Base-by-base conservation (phyloP, 805 yeast genomes). In the Lipomyces yamadae region DNA sequence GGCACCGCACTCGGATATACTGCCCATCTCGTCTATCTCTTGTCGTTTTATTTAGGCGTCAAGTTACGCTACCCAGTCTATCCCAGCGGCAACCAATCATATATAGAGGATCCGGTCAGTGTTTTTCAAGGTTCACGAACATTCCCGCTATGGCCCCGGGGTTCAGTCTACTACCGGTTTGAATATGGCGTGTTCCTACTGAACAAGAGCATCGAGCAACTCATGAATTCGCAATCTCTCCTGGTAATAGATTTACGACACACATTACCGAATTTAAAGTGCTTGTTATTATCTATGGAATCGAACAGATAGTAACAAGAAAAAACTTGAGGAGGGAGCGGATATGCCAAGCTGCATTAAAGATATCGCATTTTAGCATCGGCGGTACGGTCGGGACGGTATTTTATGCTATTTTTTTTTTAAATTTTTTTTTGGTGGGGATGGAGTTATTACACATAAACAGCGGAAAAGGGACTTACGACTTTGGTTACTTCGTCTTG, bases 111-210 rank as follows among this genome's bases (percentile, higher is more conserved):
- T 72, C 83, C 84, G 1, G 80, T 85, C 15, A 79, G 84, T 42
- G 74, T 75, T 24, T 76, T 81, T 33, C 78, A 74, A 68, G 82
- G 78, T 15, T 77, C 77, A 54, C 71, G 77, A 10, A 70, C 75
- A 37, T 84, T 83, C 70, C 88, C 88, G 3, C 71, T 85, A 55
- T 84, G 85, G 81, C 77, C 83, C n/a, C 79, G 80, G 18, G 84
- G 82, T 10, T 81, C 77, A 8, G 68, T 78, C 15, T 76, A 78
- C 33, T 78, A 82, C 66, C 75, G 85, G 37, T 84, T 84, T 60
- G 85, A 85, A 65, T 85, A 83, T 73, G 88, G 82, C 0, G 74
- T 84, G 24, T 78, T 79, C 39, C 73, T 85, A 32, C 74, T 85
- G 53, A 78, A 80, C 63, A 82, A 82, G 68, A 78, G 84, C 70